Percentiles rank a stretch among this genome's conserved stretches.
Evolutionary conservation across 192 early-diverging fungal genomes (phyloP).

Genomic region (Helicostylum pulchrum): DNA sequence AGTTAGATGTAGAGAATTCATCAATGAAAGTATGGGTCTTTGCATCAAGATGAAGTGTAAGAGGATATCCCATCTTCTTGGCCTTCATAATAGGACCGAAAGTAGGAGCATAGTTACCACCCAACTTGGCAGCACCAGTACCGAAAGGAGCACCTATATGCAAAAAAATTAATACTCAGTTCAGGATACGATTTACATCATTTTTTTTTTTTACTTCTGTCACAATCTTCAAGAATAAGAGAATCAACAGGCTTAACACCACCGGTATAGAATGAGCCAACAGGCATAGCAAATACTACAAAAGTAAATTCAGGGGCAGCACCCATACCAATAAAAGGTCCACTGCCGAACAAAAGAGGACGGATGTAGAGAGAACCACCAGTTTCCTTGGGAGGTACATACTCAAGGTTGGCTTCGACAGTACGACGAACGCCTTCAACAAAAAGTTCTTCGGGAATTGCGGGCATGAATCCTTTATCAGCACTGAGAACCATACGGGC

Average conservation of each 20-base stretch:
- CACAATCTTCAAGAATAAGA: slow-evolving; percentile 61
- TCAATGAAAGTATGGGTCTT: slow-evolving; percentile 62
- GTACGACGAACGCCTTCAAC: slow-evolving; percentile 53
- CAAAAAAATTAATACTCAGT: neutral
- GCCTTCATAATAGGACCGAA: slow-evolving; percentile 56
- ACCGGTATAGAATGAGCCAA: slow-evolving; percentile 62
- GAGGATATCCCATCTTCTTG: slow-evolving; percentile 62
- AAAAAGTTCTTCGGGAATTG: slow-evolving; percentile 59
- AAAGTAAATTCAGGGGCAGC: slow-evolving; percentile 58
- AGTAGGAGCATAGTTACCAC: slow-evolving; percentile 73
- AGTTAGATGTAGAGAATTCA: slow-evolving; percentile 79
- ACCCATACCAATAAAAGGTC: slow-evolving; percentile 61
- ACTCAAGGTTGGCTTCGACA: slow-evolving; percentile 65
- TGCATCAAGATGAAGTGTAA: slow-evolving; percentile 72
- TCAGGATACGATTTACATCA: neutral
- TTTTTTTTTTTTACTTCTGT: slow-evolving; percentile 49
- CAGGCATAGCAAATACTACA: slow-evolving; percentile 65
- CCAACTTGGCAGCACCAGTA: slow-evolving; percentile 64
- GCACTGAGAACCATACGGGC: slow-evolving; percentile 56
- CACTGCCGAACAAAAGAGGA: slow-evolving; percentile 67
- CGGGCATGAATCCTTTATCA: slow-evolving; percentile 54
- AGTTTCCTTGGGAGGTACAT: slow-evolving; percentile 68
- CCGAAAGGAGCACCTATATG: slow-evolving; percentile 46
- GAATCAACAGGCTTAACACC: slow-evolving; percentile 63
- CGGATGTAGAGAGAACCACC: slow-evolving; percentile 70